Evolutionary conservation across 176 grass and related monocot genomes (phyloP).

Genomic region (Rhynchospora pubera): DNA sequence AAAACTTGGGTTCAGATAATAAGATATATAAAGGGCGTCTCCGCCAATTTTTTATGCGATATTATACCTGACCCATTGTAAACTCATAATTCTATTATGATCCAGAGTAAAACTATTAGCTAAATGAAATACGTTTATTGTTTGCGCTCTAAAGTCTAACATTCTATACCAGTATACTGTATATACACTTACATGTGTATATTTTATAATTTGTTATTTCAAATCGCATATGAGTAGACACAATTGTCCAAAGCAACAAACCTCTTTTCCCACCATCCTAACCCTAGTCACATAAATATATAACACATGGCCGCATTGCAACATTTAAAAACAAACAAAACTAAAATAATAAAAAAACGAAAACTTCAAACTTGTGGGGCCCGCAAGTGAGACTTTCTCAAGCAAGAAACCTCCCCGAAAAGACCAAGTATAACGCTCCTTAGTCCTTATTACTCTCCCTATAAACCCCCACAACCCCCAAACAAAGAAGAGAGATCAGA

Average conservation of each 20-base stretch:
- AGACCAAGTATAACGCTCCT: not conserved
- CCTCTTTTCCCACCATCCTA: not conserved
- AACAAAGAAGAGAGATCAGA: slow-evolving; percentile 21
- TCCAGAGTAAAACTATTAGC: too few relatives aligned
- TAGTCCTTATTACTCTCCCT: not conserved
- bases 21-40: not conserved
- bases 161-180: too few relatives aligned
- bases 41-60: not conserved
- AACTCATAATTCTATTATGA: not conserved
- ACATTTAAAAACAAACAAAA: not conserved
- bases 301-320: not conserved
- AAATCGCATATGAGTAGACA: not conserved
- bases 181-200: not conserved
- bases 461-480: not conserved
- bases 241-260: not conserved
- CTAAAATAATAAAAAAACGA: not conserved
- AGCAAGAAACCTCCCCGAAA: slow-evolving; percentile 13
- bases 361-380: slow-evolving; percentile 10
- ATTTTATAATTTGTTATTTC: not conserved
- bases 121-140: too few relatives aligned
- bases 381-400: not conserved
- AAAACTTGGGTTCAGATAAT: not conserved
- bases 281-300: not conserved
- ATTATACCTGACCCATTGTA: not conserved
- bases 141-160: too few relatives aligned